Conservation (phyloP, 441 rosid species). For the Corymbia citriodora region DNA sequence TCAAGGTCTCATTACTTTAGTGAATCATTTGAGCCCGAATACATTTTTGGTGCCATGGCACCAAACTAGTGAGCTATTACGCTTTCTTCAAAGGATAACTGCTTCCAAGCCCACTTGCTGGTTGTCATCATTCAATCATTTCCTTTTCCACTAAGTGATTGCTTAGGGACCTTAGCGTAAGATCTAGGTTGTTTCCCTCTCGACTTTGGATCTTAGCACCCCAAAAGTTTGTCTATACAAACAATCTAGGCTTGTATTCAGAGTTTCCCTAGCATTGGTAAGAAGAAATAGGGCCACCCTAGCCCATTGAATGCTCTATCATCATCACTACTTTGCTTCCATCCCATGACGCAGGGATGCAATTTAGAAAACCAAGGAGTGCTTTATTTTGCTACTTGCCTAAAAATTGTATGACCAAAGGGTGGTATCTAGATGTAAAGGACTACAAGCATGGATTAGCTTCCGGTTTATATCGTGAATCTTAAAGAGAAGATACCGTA, state of each 20-base stretch:
- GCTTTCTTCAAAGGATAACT: background rate
- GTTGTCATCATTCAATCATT: background rate
- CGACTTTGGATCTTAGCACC: too few species aligned
- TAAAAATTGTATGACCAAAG: too few species aligned
- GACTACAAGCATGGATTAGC: accelerated
- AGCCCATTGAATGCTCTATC: background rate
- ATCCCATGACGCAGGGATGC: too few species aligned
- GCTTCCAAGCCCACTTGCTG: background rate
- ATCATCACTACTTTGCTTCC: too few species aligned
- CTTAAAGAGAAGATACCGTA: background rate
- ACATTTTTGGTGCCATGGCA: background rate
- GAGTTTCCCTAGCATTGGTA: background rate
- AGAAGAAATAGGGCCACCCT: background rate
- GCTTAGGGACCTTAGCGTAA: too few species aligned
- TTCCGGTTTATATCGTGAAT: background rate
- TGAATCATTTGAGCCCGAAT: background rate
- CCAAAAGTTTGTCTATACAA: background rate
- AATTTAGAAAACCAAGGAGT: too few species aligned
- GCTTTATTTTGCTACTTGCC: too few species aligned
- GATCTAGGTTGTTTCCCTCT: too few species aligned
- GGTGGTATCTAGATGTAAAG: too few species aligned
- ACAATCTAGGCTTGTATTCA: background rate
- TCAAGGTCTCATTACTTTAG: background rate
- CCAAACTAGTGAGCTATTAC: background rate
- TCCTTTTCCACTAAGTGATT: background rate